phyloP scores from a whole-genome alignment of 495 filamentous ascomycete genomes.

The Haplographium delicatum region DNA sequence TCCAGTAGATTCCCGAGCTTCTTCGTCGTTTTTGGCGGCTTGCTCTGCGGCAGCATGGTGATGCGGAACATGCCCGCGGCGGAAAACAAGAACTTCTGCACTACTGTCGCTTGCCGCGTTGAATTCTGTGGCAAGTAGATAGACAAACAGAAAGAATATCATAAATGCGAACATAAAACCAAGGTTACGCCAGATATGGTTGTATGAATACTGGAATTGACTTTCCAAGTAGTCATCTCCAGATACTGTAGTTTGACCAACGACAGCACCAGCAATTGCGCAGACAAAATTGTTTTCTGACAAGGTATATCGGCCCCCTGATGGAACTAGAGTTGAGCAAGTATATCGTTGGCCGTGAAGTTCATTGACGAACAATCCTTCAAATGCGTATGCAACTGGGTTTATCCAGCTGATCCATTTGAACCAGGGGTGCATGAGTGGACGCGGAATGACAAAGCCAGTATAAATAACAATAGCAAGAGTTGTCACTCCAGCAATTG shows the following conservation, averaged over 20 bases:
- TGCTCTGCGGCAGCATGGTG: slow-evolving; percentile 47
- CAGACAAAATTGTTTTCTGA: slow-evolving; percentile 50
- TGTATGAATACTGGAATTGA: slow-evolving; percentile 53
- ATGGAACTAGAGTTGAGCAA: slow-evolving; percentile 39
- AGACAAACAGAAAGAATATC: slow-evolving; percentile 56
- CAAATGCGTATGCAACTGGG: slow-evolving; percentile 74
- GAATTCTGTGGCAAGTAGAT: slow-evolving; percentile 68
- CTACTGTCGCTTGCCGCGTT: slow-evolving; percentile 76
- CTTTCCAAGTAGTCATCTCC: slow-evolving; percentile 67
- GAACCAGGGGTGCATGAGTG: slow-evolving; percentile 76
- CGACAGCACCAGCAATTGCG: slow-evolving; percentile 46
- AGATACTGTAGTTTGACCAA: slow-evolving; percentile 49
- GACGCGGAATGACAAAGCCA: slow-evolving; percentile 69
- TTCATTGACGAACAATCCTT: slow-evolving; percentile 66
- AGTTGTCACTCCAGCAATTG: slow-evolving; percentile 65
- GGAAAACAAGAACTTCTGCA: slow-evolving; percentile 85
- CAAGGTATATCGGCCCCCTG: slow-evolving; percentile 29
- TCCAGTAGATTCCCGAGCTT: slow-evolving; percentile 31
- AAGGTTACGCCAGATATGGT: slow-evolving; percentile 73
- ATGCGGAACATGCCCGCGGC: slow-evolving; percentile 64
- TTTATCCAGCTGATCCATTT: slow-evolving; percentile 80
- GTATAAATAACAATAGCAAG: slow-evolving; percentile 71
- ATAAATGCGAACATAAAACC: slow-evolving; percentile 76
- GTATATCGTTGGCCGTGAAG: slow-evolving; percentile 49
- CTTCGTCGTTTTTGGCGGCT: slow-evolving; percentile 36